These are phyloP conservation scores for Ogataea populi-albae DNA, from an alignment of 805 yeast species.

Conservation along the genomic window DNA sequence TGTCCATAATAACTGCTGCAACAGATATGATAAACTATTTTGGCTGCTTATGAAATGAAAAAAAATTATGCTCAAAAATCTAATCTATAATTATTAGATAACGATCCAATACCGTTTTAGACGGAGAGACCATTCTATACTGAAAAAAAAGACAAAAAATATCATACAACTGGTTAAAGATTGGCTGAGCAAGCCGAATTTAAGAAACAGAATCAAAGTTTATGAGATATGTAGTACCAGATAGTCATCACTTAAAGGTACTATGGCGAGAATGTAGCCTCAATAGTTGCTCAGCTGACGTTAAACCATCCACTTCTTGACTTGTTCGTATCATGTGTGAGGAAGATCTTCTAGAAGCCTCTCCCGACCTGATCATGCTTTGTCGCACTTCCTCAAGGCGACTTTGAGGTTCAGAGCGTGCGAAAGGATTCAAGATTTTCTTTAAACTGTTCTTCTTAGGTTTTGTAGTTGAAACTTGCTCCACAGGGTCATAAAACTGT, in stretches of 20 bases:
- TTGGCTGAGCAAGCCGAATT: no score
- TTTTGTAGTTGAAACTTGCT: slow-evolving; percentile 1
- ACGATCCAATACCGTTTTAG: no score
- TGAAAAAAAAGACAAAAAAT: no score
- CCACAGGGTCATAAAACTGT: slow-evolving; percentile 14
- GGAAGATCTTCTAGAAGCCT: slow-evolving; percentile 24
- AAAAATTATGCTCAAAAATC: no score
- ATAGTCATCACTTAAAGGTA: background rate
- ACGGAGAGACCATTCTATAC: no score
- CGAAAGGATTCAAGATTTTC: slow-evolving; percentile 10
- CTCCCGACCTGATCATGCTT: slow-evolving; percentile 22
- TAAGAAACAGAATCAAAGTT: no score
- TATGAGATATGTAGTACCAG: background rate
- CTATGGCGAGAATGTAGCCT: slow-evolving; percentile 20
- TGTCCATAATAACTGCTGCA: no score
- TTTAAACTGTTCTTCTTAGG: slow-evolving; percentile 20
- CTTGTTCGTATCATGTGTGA: slow-evolving; percentile 25
- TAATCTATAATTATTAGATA: no score
- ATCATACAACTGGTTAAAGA: no score
- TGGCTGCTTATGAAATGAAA: no score
- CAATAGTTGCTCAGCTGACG: slow-evolving; percentile 24
- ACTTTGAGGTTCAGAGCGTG: slow-evolving; percentile 3
- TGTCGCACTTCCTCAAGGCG: slow-evolving; percentile 19
- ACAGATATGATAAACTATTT: no score
- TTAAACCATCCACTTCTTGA: slow-evolving; percentile 21